phyloP scores from a whole-genome alignment of 2,329 filamentous ascomycete genomes.

The Rhynchosporium secalis region DNA sequence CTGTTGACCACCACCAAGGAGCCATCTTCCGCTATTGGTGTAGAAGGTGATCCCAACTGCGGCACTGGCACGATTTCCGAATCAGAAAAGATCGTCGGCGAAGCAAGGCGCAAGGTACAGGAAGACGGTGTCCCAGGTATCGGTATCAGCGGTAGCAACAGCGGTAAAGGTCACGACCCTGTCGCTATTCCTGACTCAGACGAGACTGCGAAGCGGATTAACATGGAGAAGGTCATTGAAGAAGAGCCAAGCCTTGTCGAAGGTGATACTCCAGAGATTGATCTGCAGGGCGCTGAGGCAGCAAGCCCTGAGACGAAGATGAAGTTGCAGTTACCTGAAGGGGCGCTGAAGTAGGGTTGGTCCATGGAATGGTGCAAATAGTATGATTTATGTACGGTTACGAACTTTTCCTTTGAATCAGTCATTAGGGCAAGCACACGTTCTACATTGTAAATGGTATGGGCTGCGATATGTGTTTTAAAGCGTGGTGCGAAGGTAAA shows the following conservation, averaged over 20 bases:
- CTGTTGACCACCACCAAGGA: constrained; percentile 50
- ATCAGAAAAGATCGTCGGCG: constrained; percentile 60
- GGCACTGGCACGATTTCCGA: constrained; percentile 51
- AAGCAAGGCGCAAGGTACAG: constrained; percentile 59
- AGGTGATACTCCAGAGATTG: constrained; percentile 29
- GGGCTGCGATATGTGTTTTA: constrained; percentile 4
- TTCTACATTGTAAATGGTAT: background rate
- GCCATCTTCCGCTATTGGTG: constrained; percentile 51
- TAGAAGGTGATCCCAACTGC: constrained; percentile 50
- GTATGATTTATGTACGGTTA: constrained; percentile 4
- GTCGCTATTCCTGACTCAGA: constrained; percentile 27
- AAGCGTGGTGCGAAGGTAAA: constrained; percentile 3
- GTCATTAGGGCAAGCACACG: background rate
- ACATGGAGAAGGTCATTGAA: constrained; percentile 40
- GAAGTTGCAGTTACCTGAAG: constrained; percentile 30
- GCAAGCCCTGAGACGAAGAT: constrained; percentile 26
- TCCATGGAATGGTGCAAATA: background rate
- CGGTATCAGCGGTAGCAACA: constrained; percentile 63
- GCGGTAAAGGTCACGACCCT: constrained; percentile 55
- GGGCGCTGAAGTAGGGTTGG: constrained; percentile 20
- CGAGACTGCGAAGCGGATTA: constrained; percentile 24
- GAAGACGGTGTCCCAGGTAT: constrained; percentile 53
- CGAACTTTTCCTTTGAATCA: background rate
- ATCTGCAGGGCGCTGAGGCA: constrained; percentile 23
- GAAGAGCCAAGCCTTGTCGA: constrained; percentile 36